Evolutionary conservation across 768 basidiomycete genomes (phyloP).

Genomic region (Boletus speciosus): DNA sequence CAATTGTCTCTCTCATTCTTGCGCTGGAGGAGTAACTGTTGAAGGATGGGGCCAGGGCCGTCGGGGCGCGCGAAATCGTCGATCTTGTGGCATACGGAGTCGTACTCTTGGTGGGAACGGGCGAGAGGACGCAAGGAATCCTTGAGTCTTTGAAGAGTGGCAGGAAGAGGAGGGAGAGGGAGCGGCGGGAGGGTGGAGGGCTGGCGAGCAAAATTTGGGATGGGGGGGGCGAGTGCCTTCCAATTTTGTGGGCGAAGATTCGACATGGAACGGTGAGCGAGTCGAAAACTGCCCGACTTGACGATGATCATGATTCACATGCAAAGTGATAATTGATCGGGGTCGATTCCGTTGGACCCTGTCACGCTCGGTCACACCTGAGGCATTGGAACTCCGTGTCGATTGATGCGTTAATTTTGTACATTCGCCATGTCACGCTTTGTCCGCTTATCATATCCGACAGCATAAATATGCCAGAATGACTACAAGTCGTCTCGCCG

Average conservation of each 20-base stretch:
- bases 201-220: conserved; percentile 67
- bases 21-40: conserved; percentile 56
- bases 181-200: conserved; percentile 55
- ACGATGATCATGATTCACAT: conserved; percentile 12
- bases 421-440: too few species aligned
- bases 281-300: neutral
- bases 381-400: too few species aligned
- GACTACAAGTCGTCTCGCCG: too few species aligned
- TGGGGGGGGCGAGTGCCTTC: conserved; percentile 67
- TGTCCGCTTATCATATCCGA: too few species aligned
- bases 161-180: conserved; percentile 67
- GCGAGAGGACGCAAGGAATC: conserved; percentile 72
- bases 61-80: conserved; percentile 51
- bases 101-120: conserved; percentile 55
- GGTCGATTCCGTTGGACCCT: too few species aligned
- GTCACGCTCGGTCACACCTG: too few species aligned
- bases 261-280: conserved; percentile 18
- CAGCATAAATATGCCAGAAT: too few species aligned
- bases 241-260: conserved; percentile 50
- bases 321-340: neutral
- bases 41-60: conserved; percentile 52
- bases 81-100: conserved; percentile 55
- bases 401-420: too few species aligned
- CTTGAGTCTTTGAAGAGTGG: conserved; percentile 68
- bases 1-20: conserved; percentile 64